Evolutionary conservation across 2,329 filamentous ascomycete genomes (phyloP).

Genomic region (Xylariaceae sp.): DNA sequence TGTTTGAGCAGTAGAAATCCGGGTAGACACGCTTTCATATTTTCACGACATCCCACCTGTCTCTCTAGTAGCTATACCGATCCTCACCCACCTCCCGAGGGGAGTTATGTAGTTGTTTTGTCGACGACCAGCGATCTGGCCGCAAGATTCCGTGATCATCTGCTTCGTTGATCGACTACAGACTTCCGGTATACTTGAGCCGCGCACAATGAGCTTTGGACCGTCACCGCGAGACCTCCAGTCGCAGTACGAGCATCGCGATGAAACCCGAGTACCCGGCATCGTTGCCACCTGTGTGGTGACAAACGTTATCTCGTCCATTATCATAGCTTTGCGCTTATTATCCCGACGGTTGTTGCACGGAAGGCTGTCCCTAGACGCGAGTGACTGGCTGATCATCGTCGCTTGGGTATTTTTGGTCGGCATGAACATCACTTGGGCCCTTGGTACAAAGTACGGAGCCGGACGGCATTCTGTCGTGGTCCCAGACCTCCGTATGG

Average conservation of each 20-base stretch:
- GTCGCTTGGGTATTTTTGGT: constrained; percentile 12
- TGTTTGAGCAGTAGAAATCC: neutral
- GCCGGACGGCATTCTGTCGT: constrained; percentile 11
- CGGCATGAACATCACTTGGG: constrained; percentile 4
- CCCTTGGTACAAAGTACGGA: constrained; percentile 7
- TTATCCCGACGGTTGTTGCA: constrained; percentile 9
- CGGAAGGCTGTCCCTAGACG: constrained; percentile 5
- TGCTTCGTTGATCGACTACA: neutral
- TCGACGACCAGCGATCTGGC: constrained; percentile 1
- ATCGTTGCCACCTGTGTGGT: constrained; percentile 10
- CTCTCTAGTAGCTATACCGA: neutral
- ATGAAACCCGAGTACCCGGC: constrained; percentile 6
- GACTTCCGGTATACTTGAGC: neutral
- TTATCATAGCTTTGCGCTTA: constrained; percentile 11
- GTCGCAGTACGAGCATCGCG: constrained; percentile 15
- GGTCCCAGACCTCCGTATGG: constrained; percentile 7
- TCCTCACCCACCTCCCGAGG: neutral
- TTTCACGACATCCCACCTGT: neutral
- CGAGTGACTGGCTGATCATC: constrained; percentile 13
- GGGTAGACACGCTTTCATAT: neutral
- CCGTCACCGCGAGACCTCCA: constrained; percentile 2
- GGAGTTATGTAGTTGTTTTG: constrained; percentile 1
- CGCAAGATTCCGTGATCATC: neutral
- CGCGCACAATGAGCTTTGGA: constrained; percentile 6
- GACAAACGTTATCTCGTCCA: constrained; percentile 3